Evolutionary conservation across 2,329 filamentous ascomycete genomes (phyloP), one percentile per base, ranked within the genome.

Genomic region (Hypoxylon rubiginosum): DNA sequence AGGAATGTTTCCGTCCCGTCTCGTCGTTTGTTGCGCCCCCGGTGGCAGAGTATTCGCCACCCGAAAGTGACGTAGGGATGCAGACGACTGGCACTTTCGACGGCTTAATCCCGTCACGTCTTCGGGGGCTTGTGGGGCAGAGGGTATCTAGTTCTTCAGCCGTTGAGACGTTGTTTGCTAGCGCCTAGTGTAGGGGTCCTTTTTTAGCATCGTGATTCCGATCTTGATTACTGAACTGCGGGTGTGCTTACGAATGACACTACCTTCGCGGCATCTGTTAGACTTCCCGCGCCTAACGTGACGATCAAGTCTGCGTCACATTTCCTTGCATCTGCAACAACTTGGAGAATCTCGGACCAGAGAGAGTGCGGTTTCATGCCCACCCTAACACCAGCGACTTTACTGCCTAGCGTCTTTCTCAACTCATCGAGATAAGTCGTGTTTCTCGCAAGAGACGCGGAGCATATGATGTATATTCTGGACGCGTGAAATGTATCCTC

Each of bases 241-340:
- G 39, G 45, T 32, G 36, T 13, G 41, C 69, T 19, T 73, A 72
- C 71, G 21, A 86, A 75, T 3, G 81, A 77, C 26, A 85, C 76
- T 1, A 88, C 77, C 72, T 88, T 88, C 0, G 85, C 85, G 0
- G 79, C 85, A 71, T 88, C 86, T 0, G 84, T 87, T n/a, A 88
- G 72, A 50, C 82, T 86, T 0, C 86, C 85, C 0, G 80, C 86
- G 3, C 87, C 86, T 1, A 88, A 73, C 0, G 86, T 88, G 10
- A 88, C 73, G 4, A 89, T 72, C 43, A 84, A 79, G 75, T 89
- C 86, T 0, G 80, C 80, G 3, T 79, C 58, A 7, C 70, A 71
- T 0, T 70, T 66, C 4, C 76, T 72, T 1, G 79, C 79, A 21
- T 86, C 82, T 0, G 76, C 70, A 1, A 81, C 77, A 26, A 86